Evolutionary conservation across 257 asterid species (phyloP).

Genomic region (Salvia splendens): DNA sequence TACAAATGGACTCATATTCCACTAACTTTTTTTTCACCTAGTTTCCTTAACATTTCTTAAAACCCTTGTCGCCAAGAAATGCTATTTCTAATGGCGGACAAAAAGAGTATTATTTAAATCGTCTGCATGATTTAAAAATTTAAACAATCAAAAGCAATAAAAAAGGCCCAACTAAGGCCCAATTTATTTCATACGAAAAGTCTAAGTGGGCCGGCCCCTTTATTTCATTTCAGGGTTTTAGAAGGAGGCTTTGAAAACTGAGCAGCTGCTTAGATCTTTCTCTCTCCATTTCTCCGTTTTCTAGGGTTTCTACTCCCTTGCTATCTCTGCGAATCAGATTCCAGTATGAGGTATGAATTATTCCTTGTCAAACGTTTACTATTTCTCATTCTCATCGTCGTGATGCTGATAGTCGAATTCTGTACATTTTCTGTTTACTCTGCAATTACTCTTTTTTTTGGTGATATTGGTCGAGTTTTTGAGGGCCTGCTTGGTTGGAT

Average conservation of each 20-base stretch:
- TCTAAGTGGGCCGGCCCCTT: too few species aligned
- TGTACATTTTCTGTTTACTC: not conserved
- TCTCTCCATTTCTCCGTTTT: conserved; percentile 13
- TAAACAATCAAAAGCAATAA: too few species aligned
- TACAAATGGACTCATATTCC: too few species aligned
- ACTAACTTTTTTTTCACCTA: too few species aligned
- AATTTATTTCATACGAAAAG: too few species aligned
- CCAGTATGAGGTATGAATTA: conserved; percentile 56
- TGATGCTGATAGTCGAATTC: not conserved
- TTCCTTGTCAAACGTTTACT: not conserved
- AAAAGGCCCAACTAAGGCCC: too few species aligned
- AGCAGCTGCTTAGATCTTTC: conserved; percentile 9
- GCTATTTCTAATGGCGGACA: too few species aligned
- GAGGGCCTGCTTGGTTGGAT: conserved; percentile 1
- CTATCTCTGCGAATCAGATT: conserved; percentile 7
- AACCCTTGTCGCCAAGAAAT: too few species aligned
- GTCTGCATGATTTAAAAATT: too few species aligned
- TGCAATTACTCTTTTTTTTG: not conserved
- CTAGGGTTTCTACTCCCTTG: conserved; percentile 54
- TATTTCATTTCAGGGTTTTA: conserved; percentile 29
- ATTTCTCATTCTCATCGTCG: not conserved
- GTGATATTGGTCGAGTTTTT: not conserved
- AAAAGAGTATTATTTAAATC: too few species aligned
- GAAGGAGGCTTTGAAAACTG: conserved; percentile 1
- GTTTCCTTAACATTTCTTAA: too few species aligned